Evolutionary conservation across 208 protist species (phyloP).

Genomic region (Blastocrithidia nonstop): DNA sequence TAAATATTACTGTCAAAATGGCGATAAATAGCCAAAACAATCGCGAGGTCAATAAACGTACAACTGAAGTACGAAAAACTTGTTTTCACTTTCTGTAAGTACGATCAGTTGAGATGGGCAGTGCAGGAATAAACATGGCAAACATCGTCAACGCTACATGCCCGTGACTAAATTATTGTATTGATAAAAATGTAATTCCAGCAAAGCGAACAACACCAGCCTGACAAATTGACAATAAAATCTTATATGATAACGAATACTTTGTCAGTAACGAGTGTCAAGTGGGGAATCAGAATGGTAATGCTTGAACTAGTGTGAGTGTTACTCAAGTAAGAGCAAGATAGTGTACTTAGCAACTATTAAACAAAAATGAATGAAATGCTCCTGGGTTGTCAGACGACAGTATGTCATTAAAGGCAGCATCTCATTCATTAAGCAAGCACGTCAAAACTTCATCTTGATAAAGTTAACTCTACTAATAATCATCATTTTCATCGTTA

Average conservation of each 20-base stretch:
- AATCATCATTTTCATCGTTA: not conserved
- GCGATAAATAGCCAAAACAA: conserved; percentile 61
- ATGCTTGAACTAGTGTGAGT: conserved; percentile 32
- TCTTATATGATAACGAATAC: conserved; percentile 31
- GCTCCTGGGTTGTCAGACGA: conserved; percentile 18
- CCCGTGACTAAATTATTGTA: conserved; percentile 42
- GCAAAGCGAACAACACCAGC: conserved; percentile 54
- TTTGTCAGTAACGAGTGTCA: conserved; percentile 29
- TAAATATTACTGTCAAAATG: conserved; percentile 39
- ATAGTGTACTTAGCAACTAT: conserved; percentile 24
- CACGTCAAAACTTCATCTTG: not conserved
- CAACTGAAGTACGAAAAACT: conserved; percentile 42
- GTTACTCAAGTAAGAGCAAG: conserved; percentile 31
- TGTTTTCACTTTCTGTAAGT: conserved; percentile 56
- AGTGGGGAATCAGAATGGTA: conserved; percentile 52
- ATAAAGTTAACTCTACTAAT: no score
- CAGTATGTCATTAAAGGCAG: conserved; percentile 35
- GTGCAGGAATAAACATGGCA: conserved; percentile 58
- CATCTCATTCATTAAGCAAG: conserved; percentile 12
- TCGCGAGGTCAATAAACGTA: conserved; percentile 55
- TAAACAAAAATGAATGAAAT: conserved; percentile 68
- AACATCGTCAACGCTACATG: conserved; percentile 62
- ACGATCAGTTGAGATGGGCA: conserved; percentile 64
- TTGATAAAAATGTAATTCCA: conserved; percentile 41
- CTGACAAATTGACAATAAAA: conserved; percentile 58